These are phyloP conservation scores for Alopecurus myosuroides DNA, from an alignment of 176 grass and related monocot genomes.

Conservation along the genomic window DNA sequence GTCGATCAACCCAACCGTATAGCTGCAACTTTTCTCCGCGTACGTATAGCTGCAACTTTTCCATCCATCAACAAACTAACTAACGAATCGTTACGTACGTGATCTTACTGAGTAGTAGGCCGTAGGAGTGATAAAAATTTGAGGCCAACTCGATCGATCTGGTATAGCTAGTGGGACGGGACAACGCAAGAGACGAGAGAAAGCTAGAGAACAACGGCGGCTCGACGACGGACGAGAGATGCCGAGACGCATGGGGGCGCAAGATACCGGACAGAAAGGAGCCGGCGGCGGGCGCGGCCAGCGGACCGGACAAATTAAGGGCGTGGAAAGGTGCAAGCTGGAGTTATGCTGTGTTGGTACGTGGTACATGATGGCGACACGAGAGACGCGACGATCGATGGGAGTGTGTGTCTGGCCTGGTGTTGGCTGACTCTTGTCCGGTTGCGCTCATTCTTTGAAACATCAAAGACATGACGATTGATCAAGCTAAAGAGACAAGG, in stretches of 20 bases:
- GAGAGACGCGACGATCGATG: background rate
- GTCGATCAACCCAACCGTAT: background rate
- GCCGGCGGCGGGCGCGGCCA: constrained; percentile 3
- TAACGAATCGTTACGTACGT: too few relatives aligned
- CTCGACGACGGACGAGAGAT: background rate
- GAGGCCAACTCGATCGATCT: background rate
- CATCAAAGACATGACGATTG: background rate
- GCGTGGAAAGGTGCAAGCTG: background rate
- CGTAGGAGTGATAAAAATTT: background rate
- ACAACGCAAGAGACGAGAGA: background rate
- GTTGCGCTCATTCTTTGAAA: background rate
- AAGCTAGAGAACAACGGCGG: background rate
- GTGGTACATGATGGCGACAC: background rate
- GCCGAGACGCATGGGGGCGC: background rate
- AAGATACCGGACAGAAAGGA: constrained; percentile 15
- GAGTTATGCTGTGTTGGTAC: background rate
- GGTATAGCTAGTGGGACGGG: background rate
- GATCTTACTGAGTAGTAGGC: background rate
- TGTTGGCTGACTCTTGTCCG: background rate
- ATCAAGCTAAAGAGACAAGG: background rate
- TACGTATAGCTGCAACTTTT: too few relatives aligned
- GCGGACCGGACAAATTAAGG: background rate
- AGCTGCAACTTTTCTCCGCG: background rate
- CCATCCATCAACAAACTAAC: background rate
- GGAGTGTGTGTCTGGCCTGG: background rate